Evolutionary conservation across 805 yeast genomes (phyloP), one percentile per base, ranked within the genome.

Genomic region (Metschnikowia koreensis): DNA sequence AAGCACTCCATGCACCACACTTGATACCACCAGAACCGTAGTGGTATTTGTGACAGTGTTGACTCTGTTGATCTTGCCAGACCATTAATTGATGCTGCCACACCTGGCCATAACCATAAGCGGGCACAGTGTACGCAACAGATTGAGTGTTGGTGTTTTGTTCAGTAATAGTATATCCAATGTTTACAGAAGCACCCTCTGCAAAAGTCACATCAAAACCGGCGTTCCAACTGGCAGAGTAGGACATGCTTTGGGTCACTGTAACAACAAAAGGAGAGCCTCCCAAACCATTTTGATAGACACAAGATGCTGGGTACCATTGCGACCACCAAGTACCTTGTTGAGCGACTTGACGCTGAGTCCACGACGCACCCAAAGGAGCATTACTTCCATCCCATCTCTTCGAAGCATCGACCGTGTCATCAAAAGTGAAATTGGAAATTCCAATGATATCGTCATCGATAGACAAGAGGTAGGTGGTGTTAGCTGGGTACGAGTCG

Each of bases 281-380:
- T 8, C 41, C 50, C 10, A 17, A 13, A 12, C 16, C 38, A 12
- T 47, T 47, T 8, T 16, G 42, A 13, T 49, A 46, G 10, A 49
- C 47, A 31, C 52, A 49, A 11, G 52, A 49, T 6, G 52, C 52
- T 10, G 52, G 52, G 11, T 31, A 12, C 52, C 44, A 44, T 6
- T 46, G 41, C 6, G 40, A 41, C 48, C 44, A 44, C 44, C 39
- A 34, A 7, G 44, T 34, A 11, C 42, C 48, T 22, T 49, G 52
- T 15, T 38, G 40, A 12, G 34, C 42, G 10, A 27, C 26, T 7
- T 33, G 38, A 26, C 28, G 15, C 10, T 38, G 38, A 2, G 41
- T 48, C 52, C 52, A 48, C 6, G 41, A 34, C 3, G 45, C 50
- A 3, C 46, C 51, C 11, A 47, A 27, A 9, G 41, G 50, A 15